Base-by-base conservation (phyloP, 371 early-diverging fungal species). In the Chytridium lagenaria region DNA sequence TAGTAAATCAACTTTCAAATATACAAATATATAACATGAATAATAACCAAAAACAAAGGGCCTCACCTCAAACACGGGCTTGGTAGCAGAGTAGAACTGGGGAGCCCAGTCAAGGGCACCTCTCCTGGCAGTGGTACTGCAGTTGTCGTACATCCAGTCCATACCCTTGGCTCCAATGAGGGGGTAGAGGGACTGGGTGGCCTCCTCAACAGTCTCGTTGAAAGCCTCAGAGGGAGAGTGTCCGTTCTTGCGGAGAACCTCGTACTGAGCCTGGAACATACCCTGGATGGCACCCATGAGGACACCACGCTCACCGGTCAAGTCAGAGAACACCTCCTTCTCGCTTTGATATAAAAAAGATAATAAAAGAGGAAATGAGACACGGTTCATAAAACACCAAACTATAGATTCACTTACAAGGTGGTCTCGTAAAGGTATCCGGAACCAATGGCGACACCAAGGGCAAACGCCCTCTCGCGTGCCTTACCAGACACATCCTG, bases 201-300 rank as follows among this genome's bases (percentile, higher is more conserved):
- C 98, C 85, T 98, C 98, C 88, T 98, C 98, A 76, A 98, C 98
- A 75, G 98, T 98, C 85, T 98, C 98, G 87, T 98, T 98, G 90
- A 96, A 98, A 19, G 98, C 98, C 87, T 98, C 98, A 37, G 96
- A 96, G 68, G 98, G 98, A 44, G 93, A 88, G 91, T 98, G 98
- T 71, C 84, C 98, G 72, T 92, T 91, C 77, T 94, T 93, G 77
- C 97, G 91, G 75, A 98, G 88, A 49, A 97, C 96, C 73, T 98
- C 97, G 85, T 96, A 98, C 83, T 98, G 98, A 61, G 98, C 98
- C 68, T 90, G 89, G 92, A 98, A 98, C 70, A 94, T 85, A 77
- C 98, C 98, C 83, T 96, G 93, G 78, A 98, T 97, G 81, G 95
- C 97, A 81, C 98, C 98, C 98, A 98, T 97, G 80, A 98, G 89